Conservation (phyloP, 148 eudicot species). For the Fagopyrum homotropicum region DNA sequence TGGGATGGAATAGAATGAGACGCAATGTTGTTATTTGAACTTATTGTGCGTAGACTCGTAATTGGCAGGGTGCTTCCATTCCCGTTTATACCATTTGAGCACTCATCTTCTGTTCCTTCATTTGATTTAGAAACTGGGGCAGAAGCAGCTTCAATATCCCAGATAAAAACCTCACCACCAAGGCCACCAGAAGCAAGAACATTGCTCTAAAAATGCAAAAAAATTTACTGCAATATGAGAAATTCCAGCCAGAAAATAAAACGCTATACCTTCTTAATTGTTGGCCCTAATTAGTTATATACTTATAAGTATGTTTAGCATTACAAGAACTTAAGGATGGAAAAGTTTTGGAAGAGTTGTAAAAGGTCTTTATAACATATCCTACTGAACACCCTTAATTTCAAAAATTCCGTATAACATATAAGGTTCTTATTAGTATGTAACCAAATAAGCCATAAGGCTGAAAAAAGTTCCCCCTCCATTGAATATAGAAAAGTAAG, state of each 20-base stretch:
- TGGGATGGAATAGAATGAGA: constrained; percentile 52
- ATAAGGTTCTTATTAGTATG: too few relatives aligned
- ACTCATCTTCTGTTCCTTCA: constrained; percentile 58
- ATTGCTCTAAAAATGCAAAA: constrained; percentile 57
- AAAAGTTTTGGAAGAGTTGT: too few relatives aligned
- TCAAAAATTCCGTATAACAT: too few relatives aligned
- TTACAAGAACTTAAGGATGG: too few relatives aligned
- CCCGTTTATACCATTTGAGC: constrained; percentile 57
- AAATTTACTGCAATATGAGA: constrained; percentile 20
- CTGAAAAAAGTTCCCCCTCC: not conserved
- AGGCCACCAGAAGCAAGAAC: constrained; percentile 93
- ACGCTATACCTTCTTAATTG: not conserved
- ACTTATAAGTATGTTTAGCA: too few relatives aligned
- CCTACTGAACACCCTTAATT: too few relatives aligned
- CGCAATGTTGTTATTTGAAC: constrained; percentile 68
- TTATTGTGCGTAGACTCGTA: constrained; percentile 60
- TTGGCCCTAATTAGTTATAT: too few relatives aligned
- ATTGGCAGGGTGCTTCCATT: constrained; percentile 37
- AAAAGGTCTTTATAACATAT: too few relatives aligned
- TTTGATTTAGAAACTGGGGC: constrained; percentile 63
- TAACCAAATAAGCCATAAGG: not conserved
- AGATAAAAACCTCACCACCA: constrained; percentile 96
- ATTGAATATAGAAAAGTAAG: not conserved
- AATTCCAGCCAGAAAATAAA: constrained; percentile 9
- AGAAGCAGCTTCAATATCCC: constrained; percentile 96